A percentile compares a stretch with the other conserved stretches of the same genome.
These are phyloP conservation scores for Papilionanthe hybrid DNA, from an alignment of 116 monocot species.

Conservation along the genomic window DNA sequence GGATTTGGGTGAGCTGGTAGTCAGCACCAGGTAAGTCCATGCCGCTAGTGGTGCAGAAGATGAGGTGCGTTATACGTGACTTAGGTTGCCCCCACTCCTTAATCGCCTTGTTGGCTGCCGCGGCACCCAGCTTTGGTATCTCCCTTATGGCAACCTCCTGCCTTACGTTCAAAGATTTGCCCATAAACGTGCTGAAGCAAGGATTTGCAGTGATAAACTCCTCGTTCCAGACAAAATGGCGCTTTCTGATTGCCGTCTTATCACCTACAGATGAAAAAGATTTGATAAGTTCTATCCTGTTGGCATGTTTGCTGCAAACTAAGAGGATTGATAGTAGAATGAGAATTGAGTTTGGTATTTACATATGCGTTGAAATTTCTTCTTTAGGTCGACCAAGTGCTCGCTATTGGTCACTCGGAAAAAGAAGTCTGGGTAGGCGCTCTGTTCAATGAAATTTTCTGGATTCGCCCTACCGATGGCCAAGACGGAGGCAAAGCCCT, in stretches of 20 bases:
- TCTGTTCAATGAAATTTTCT: conserved; percentile 11
- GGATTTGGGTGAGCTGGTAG: not conserved
- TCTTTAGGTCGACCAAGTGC: conserved; percentile 6
- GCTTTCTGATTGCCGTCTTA: conserved; percentile 1
- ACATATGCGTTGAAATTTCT: conserved; percentile 19
- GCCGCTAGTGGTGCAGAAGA: conserved; percentile 3
- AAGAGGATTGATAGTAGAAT: not conserved
- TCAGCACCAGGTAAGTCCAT: not conserved
- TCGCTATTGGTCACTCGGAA: conserved; percentile 17
- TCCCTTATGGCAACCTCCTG: not conserved
- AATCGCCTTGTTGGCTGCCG: not conserved
- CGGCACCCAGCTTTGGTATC: conserved; percentile 4
- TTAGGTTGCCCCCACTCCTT: conserved; percentile 3
- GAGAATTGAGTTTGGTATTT: not conserved
- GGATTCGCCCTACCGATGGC: conserved; percentile 21
- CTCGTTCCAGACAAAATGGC: not conserved
- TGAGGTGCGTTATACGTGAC: not conserved
- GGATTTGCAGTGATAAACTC: not conserved
- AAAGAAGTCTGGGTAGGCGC: conserved; percentile 11
- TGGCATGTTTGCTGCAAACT: not conserved
- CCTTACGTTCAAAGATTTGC: not conserved
- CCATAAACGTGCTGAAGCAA: not conserved
- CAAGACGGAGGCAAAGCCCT: conserved; percentile 13
- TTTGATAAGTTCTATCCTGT: not conserved
- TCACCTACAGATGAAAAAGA: not conserved